Percentiles rank a stretch among this genome's conserved stretches.
Evolutionary conservation across 2,329 filamentous ascomycete genomes (phyloP).

Genomic region (Fusarium algeriense): DNA sequence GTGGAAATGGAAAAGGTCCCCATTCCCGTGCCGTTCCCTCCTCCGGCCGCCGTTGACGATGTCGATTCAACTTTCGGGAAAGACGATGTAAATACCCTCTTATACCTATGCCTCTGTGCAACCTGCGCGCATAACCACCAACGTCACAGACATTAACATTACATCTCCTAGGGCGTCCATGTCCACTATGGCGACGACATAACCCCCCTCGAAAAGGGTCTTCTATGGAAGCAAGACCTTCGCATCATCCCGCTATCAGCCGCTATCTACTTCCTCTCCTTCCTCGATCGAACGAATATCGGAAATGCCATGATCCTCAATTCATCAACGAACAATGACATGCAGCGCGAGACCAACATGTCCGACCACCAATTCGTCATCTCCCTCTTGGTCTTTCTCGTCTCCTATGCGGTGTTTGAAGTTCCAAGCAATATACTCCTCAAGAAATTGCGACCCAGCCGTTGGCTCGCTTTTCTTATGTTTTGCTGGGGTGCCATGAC

Average conservation of each 20-base stretch:
- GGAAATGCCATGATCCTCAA: conserved; percentile 78
- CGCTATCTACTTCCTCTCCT: conserved; percentile 74
- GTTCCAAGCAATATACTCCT: conserved; percentile 76
- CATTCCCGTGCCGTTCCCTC: conserved; percentile 43
- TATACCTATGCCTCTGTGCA: not conserved
- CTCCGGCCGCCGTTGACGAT: conserved; percentile 45
- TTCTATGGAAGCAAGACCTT: conserved; percentile 70
- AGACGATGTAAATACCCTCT: conserved; percentile 36
- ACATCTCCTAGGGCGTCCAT: conserved; percentile 29
- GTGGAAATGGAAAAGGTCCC: conserved; percentile 39
- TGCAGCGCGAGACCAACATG: conserved; percentile 72
- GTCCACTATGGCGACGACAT: conserved; percentile 40
- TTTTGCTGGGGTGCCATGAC: conserved; percentile 76
- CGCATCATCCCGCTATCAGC: conserved; percentile 74
- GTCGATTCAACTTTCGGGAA: conserved; percentile 46
- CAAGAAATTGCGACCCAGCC: conserved; percentile 71
- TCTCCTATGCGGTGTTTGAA: conserved; percentile 71
- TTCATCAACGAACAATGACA: conserved; percentile 68
- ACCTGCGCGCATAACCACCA: conserved; percentile 1
- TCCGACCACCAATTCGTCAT: conserved; percentile 70
- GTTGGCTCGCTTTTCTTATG: conserved; percentile 76
- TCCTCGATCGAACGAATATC: conserved; percentile 76
- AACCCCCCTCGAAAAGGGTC: conserved; percentile 52
- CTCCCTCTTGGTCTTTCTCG: conserved; percentile 70
- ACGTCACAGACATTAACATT: conserved; percentile 20